phyloP scores from a whole-genome alignment of 129 eudicot species.

The Calendula officinalis region DNA sequence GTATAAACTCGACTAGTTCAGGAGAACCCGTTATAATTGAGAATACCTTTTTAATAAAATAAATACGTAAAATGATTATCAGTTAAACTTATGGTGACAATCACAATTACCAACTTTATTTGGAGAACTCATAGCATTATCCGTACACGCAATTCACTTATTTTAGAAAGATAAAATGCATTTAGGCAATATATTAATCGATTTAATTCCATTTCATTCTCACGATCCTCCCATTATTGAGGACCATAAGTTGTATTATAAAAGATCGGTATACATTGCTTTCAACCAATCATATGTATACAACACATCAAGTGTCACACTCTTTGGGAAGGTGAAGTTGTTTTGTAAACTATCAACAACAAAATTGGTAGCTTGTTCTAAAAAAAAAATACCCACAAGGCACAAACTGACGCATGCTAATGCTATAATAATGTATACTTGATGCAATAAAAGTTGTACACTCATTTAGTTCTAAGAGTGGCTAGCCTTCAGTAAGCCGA shows the following conservation, averaged over 20 bases:
- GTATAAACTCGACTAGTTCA: no score
- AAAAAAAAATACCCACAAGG: neutral
- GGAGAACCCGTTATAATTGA: no score
- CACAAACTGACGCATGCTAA: neutral
- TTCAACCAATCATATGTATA: constrained; percentile 15
- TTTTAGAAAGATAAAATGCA: neutral
- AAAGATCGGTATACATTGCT: constrained; percentile 13
- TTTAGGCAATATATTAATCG: neutral
- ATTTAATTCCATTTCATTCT: neutral
- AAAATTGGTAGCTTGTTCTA: constrained; percentile 10
- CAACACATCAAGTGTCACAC: constrained; percentile 24
- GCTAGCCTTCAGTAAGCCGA: no score
- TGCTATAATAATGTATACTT: neutral
- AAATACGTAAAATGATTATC: neutral
- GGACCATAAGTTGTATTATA: neutral
- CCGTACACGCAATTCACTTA: neutral
- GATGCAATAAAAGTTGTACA: constrained; percentile 3
- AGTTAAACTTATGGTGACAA: neutral
- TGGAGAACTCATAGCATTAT: neutral
- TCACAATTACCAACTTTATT: neutral
- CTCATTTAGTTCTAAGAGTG: neutral
- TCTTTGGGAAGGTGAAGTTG: constrained; percentile 15
- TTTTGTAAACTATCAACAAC: constrained; percentile 18
- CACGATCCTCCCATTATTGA: neutral
- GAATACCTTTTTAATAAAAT: no score